Evolutionary conservation across 1,284 basidiomycete genomes (phyloP), one percentile per base, ranked within the genome.

Genomic region (Heterobasidion occidentale): DNA sequence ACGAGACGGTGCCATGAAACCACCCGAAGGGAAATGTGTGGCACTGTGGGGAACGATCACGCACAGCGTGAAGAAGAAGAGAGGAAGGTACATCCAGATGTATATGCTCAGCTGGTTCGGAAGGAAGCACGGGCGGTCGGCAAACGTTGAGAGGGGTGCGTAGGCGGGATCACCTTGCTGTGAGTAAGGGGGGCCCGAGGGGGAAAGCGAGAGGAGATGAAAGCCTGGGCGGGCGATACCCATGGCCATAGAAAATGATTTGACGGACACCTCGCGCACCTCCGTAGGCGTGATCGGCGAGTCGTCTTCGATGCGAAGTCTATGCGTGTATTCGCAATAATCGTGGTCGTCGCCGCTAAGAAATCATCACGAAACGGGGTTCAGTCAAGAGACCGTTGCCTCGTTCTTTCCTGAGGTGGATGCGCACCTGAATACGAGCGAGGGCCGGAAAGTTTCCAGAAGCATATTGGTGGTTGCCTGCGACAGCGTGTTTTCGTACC

Each of bases 331-430:
- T 52, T 82, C 79, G 68, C 84, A 86, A 61, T 83, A 82, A 65
- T 87, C 84, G 63, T 85, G 84, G 65, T 86, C 83, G 64, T 87
- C 83, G 4, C 81, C 84, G 60, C 81, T 83, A 56, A 27, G 36
- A 12, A 9, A 19, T 33, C 35, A 19, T 45, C 44, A 6, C 38
- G 42, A 42, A 36, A 35, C 14, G 47, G 36, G 6, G 48, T 45
- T 35, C 46, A 6, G 3, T 33, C 17, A 27, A 27, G 27, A 27
- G 27, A 5, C 27, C 27, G 27, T 1, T 27, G 27, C 27, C 6
- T 27, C 27, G 27, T 27, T 27, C 27, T 27, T 27, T 27, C 5
- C 27, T 27, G 27, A 27, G 27, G 52, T 15, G 36, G 9, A 12
- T 45, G 57, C 66, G 58, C 61, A 79, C 77, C 77, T 80, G 64